Conservation (phyloP, 495 filamentous ascomycete genomes). For the Penicillium tannophilum region DNA sequence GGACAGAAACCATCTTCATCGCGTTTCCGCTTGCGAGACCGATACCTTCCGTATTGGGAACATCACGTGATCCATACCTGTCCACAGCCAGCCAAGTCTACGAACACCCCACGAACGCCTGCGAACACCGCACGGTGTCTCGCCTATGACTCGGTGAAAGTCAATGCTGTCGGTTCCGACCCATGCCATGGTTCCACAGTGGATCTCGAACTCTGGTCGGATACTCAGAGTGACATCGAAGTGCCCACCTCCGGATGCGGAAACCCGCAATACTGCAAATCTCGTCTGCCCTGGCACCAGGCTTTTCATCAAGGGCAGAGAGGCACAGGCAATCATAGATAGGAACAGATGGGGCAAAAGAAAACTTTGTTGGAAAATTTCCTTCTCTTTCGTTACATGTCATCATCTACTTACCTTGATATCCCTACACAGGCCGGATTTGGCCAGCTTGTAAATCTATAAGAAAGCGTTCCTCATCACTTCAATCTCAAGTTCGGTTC, state of each 20-base stretch:
- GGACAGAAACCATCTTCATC: not conserved
- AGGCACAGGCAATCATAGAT: constrained; percentile 16
- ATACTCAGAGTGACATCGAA: constrained; percentile 25
- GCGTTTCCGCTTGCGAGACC: constrained; percentile 17
- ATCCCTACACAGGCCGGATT: constrained; percentile 23
- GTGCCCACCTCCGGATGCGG: constrained; percentile 28
- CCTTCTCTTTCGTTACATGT: constrained; percentile 14
- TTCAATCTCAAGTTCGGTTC: not conserved
- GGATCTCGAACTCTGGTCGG: constrained; percentile 8
- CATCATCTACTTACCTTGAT: constrained; percentile 20
- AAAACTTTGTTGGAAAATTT: constrained; percentile 7
- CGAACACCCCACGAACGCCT: not conserved
- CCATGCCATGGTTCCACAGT: constrained; percentile 8
- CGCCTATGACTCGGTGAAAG: constrained; percentile 4
- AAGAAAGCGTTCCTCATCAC: constrained; percentile 22
- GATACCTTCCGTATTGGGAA: constrained; percentile 19
- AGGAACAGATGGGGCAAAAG: constrained; percentile 13
- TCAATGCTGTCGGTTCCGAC: not conserved
- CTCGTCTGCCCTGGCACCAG: constrained; percentile 14
- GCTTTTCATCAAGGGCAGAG: constrained; percentile 18
- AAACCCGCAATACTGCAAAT: constrained; percentile 16
- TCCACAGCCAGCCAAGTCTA: constrained; percentile 1
- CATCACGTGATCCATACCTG: constrained; percentile 19
- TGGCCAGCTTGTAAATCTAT: constrained; percentile 24
- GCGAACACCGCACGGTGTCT: not conserved